Percentiles rank a stretch among this genome's conserved stretches.
phyloP scores from a whole-genome alignment of 352 stramenopile species.

The Halophytophthora polymorphica region DNA sequence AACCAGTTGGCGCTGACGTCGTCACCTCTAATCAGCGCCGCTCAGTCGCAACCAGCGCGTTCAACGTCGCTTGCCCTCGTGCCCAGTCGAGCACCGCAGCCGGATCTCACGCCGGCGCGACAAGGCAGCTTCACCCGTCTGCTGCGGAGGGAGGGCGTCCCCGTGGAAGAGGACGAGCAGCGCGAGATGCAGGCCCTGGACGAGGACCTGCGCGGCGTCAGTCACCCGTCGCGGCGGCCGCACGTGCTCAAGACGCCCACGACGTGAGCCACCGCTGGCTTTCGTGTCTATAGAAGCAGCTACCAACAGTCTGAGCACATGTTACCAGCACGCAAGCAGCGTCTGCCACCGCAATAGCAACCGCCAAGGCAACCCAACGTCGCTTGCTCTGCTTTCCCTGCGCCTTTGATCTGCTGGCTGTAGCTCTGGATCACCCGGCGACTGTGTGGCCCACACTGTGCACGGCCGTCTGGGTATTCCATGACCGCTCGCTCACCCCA shows the following conservation, averaged over 20 bases:
- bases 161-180: constrained; percentile 43
- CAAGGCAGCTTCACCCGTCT: constrained; percentile 44
- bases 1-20: constrained; percentile 28
- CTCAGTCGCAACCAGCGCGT: too few species aligned
- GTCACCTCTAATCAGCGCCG: not conserved
- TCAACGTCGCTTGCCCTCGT: constrained; percentile 10
- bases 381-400: too few species aligned
- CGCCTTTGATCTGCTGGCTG: too few species aligned
- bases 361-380: too few species aligned
- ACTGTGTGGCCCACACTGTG: too few species aligned
- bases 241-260: constrained; percentile 5
- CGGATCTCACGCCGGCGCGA: constrained; percentile 34
- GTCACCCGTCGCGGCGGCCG: constrained; percentile 7
- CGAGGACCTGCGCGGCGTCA: constrained; percentile 40
- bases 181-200: constrained; percentile 27
- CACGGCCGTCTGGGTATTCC: not conserved
- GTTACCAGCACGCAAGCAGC: too few species aligned
- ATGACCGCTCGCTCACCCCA: not conserved
- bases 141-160: constrained; percentile 42
- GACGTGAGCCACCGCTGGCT: not conserved
- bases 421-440: too few species aligned
- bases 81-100: constrained; percentile 10
- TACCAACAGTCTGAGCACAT: too few species aligned
- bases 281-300: not conserved
- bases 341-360: not conserved